phyloP scores from a whole-genome alignment of 768 basidiomycete species.

The Lactarius sp. region DNA sequence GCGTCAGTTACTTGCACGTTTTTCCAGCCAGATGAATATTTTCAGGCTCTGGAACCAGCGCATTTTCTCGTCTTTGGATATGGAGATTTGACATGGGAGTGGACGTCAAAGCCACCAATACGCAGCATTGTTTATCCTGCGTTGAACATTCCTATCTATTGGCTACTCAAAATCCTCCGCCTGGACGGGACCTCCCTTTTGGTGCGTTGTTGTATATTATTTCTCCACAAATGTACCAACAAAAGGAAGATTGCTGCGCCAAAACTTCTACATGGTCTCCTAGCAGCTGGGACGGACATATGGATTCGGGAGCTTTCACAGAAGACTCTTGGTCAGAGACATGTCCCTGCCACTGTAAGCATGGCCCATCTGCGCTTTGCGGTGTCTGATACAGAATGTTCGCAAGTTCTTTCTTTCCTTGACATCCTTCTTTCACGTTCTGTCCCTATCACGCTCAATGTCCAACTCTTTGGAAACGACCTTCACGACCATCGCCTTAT shows the following conservation, averaged over 20 bases:
- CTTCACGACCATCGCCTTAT: conserved; percentile 71
- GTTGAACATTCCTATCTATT: conserved; percentile 75
- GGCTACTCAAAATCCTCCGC: conserved; percentile 51
- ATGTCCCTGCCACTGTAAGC: conserved; percentile 61
- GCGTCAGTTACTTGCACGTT: conserved; percentile 74
- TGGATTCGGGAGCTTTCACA: conserved; percentile 60
- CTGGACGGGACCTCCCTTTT: conserved; percentile 54
- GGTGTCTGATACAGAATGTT: neutral
- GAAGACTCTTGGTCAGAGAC: conserved; percentile 51
- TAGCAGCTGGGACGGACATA: conserved; percentile 81
- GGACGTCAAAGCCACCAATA: conserved; percentile 65
- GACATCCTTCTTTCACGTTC: conserved; percentile 81
- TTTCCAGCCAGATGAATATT: conserved; percentile 98
- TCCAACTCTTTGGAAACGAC: conserved; percentile 93
- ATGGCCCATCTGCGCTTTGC: neutral
- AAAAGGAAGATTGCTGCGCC: conserved; percentile 64
- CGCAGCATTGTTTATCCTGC: conserved; percentile 79
- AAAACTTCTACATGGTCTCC: conserved; percentile 62
- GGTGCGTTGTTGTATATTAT: conserved; percentile 44
- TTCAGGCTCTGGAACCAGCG: conserved; percentile 90
- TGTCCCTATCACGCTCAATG: conserved; percentile 80
- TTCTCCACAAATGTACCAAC: neutral
- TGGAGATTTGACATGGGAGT: conserved; percentile 95
- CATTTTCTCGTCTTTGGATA: conserved; percentile 87
- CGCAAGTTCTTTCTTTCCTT: conserved; percentile 71